Conservation (phyloP, 2,329 filamentous ascomycete species). For the Tolypocladium ophioglossoides region DNA sequence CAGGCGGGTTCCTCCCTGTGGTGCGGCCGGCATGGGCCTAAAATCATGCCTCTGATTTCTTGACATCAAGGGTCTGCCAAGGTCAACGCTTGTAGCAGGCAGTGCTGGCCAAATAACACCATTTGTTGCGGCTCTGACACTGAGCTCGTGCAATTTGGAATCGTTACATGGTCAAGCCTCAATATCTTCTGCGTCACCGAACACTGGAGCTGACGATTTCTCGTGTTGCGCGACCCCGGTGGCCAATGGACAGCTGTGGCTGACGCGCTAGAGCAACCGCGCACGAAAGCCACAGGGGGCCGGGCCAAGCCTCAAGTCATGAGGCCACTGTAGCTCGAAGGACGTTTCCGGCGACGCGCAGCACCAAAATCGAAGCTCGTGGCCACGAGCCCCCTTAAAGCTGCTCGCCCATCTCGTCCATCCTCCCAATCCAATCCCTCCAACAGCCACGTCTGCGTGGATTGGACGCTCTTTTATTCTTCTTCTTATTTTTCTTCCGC, state of each 20-base stretch:
- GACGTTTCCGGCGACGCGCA: slow-evolving; percentile 1
- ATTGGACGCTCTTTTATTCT: background rate
- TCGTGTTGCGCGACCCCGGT: background rate
- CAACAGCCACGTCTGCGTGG: background rate
- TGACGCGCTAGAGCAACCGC: background rate
- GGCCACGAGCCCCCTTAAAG: background rate
- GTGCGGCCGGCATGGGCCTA: too few relatives aligned
- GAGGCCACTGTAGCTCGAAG: slow-evolving; percentile 2
- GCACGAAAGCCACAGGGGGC: background rate
- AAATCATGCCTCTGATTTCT: background rate
- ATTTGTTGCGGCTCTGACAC: background rate
- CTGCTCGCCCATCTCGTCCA: background rate
- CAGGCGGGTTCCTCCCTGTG: too few relatives aligned
- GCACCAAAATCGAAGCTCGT: background rate
- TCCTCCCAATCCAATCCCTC: slow-evolving; percentile 1
- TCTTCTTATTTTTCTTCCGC: background rate
- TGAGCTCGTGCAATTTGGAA: too few relatives aligned
- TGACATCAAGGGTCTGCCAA: background rate
- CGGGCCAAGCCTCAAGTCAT: background rate
- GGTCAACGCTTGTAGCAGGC: background rate
- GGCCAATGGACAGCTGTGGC: background rate
- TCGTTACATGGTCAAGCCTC: background rate
- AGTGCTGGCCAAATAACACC: background rate
- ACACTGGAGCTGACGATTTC: background rate
- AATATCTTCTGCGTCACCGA: background rate